phyloP scores from a whole-genome alignment of 768 basidiomycete genomes.

The Termitomyces sp. region DNA sequence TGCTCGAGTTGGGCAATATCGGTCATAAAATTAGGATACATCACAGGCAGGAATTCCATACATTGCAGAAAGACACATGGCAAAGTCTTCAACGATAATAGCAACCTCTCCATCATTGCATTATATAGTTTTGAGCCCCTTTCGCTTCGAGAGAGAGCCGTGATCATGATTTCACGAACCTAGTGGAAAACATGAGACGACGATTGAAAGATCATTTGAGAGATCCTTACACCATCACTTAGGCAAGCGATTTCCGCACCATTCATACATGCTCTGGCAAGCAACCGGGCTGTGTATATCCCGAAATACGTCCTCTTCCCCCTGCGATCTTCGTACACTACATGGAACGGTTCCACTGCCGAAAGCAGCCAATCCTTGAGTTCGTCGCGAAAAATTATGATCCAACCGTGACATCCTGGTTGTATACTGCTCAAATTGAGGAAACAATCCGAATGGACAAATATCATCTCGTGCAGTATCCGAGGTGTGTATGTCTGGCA shows the following conservation, averaged over 20 bases:
- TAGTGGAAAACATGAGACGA: not conserved
- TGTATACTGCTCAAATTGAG: slow-evolving; percentile 4
- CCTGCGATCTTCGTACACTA: slow-evolving; percentile 1
- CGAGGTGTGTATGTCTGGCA: not conserved
- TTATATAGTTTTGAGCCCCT: slow-evolving; percentile 3
- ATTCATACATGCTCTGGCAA: slow-evolving; percentile 7
- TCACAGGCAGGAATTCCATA: not conserved
- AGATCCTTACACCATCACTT: not conserved
- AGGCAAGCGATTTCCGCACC: slow-evolving; percentile 11
- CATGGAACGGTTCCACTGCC: slow-evolving; percentile 6
- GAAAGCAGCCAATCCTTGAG: slow-evolving; percentile 11
- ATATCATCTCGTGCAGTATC: slow-evolving; percentile 8
- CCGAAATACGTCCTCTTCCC: slow-evolving; percentile 7
- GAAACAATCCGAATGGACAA: slow-evolving; percentile 11
- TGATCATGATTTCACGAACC: slow-evolving; percentile 7
- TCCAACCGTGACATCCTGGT: slow-evolving; percentile 12
- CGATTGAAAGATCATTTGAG: not conserved
- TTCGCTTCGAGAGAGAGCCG: slow-evolving; percentile 6
- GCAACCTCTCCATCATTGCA: not conserved
- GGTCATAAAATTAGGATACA: not conserved
- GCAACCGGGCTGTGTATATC: slow-evolving; percentile 5
- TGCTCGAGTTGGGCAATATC: not conserved
- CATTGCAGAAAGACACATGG: slow-evolving; percentile 10
- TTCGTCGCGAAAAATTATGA: slow-evolving; percentile 13
- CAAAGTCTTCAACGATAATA: slow-evolving; percentile 2